These are phyloP conservation scores for Colletotrichum graminicola DNA, from an alignment of 2,329 filamentous ascomycete genomes.

Conservation along the genomic window DNA sequence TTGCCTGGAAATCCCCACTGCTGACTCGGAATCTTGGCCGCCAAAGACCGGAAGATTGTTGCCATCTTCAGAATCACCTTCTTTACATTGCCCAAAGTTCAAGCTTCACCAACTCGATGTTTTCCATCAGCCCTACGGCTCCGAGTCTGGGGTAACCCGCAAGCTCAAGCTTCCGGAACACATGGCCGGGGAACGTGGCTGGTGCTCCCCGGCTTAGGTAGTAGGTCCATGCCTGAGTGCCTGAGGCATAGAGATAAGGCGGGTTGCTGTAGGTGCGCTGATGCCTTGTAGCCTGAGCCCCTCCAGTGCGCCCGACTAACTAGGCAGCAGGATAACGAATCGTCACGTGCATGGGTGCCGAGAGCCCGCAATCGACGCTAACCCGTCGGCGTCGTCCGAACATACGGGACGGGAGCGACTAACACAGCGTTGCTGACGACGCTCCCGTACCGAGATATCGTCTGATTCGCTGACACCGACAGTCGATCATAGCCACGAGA, in stretches of 20 bases:
- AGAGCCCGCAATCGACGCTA: conserved; percentile 39
- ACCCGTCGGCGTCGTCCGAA: conserved; percentile 43
- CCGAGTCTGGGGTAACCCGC: conserved; percentile 42
- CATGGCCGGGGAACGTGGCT: conserved; percentile 38
- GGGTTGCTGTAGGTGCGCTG: not conserved
- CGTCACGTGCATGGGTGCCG: conserved; percentile 34
- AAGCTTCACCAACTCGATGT: conserved; percentile 37
- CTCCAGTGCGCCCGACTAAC: conserved; percentile 24
- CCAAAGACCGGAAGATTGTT: conserved; percentile 8
- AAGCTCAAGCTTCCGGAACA: conserved; percentile 30
- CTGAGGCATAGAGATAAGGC: not conserved
- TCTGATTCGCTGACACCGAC: conserved; percentile 24
- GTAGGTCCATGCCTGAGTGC: not conserved
- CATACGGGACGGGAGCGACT: conserved; percentile 29
- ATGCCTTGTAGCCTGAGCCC: conserved; percentile 36
- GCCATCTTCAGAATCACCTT: not conserved
- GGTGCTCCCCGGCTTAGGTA: conserved; percentile 18
- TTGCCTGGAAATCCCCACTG: not conserved
- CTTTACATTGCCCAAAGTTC: conserved; percentile 14
- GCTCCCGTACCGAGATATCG: conserved; percentile 37
- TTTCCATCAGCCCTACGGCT: conserved; percentile 41
- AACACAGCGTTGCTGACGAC: conserved; percentile 39
- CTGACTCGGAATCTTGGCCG: not conserved
- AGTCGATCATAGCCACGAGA: conserved; percentile 21
- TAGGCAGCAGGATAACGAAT: conserved; percentile 23